Evolutionary conservation across 2,329 filamentous ascomycete species (phyloP).

Genomic region (Gliomastix tumulicola): DNA sequence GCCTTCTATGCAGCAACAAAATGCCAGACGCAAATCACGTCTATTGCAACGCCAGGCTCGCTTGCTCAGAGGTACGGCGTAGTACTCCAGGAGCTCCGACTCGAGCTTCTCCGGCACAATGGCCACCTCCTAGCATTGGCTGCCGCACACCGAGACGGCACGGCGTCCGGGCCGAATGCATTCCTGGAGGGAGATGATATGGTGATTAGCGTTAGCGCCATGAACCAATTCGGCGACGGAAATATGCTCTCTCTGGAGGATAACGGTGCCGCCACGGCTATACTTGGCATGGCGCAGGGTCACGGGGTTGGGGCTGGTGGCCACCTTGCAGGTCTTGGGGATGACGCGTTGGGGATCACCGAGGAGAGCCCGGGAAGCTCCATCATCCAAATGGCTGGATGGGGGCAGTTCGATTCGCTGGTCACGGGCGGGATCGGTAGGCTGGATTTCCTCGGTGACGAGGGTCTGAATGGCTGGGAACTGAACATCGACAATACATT

Average conservation of each 20-base stretch:
- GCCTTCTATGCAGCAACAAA: constrained; percentile 28
- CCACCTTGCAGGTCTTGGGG: not conserved
- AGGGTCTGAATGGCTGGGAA: too few relatives aligned
- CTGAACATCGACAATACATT: too few relatives aligned
- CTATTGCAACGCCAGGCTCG: constrained; percentile 25
- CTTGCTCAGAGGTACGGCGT: constrained; percentile 30
- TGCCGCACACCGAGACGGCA: too few relatives aligned
- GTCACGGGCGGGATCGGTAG: too few relatives aligned
- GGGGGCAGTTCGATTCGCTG: constrained; percentile 16
- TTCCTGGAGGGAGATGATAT: not conserved
- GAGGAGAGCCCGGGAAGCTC: constrained; percentile 6
- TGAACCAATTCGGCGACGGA: too few relatives aligned
- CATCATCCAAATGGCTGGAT: constrained; percentile 11
- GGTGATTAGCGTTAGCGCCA: too few relatives aligned
- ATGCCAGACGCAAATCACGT: constrained; percentile 30
- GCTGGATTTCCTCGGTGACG: too few relatives aligned
- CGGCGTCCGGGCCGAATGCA: not conserved
- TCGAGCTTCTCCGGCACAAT: constrained; percentile 15
- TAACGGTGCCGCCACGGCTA: too few relatives aligned
- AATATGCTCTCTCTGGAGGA: too few relatives aligned
- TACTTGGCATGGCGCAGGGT: not conserved
- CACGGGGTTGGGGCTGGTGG: not conserved
- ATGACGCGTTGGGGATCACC: constrained; percentile 1
- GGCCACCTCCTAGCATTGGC: constrained; percentile 6
- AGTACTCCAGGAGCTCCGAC: constrained; percentile 27